phyloP scores from a whole-genome alignment of 2,329 filamentous ascomycete species.

The Raffaelea albimanens region DNA sequence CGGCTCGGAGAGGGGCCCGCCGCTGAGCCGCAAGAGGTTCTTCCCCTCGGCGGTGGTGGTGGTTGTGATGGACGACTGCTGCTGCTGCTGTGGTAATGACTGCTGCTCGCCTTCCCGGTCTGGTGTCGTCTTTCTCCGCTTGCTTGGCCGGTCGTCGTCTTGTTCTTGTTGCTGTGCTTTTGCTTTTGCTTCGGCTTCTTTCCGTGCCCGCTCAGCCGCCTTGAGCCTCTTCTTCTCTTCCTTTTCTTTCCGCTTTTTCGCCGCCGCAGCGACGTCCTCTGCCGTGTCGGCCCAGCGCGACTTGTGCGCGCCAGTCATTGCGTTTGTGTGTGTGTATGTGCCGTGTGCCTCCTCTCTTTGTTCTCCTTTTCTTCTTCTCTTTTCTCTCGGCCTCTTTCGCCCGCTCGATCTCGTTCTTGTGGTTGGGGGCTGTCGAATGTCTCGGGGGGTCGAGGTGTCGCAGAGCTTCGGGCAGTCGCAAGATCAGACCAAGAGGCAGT shows the following conservation, averaged over 20 bases:
- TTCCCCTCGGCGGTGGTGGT: conserved; percentile 28
- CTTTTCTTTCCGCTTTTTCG: conserved; percentile 68
- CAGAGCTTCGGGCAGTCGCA: too few relatives aligned
- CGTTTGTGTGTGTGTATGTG: not conserved
- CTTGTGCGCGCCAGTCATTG: conserved; percentile 51
- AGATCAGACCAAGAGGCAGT: too few relatives aligned
- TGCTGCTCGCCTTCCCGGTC: conserved; percentile 21
- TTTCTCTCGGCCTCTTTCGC: too few relatives aligned
- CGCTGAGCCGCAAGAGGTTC: conserved; percentile 59
- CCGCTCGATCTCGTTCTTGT: too few relatives aligned
- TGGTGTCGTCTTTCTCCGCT: conserved; percentile 50
- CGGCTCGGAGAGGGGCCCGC: conserved; percentile 51
- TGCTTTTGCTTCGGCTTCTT: conserved; percentile 25
- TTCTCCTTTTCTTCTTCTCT: not conserved
- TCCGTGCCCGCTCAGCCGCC: conserved; percentile 35
- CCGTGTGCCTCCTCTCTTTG: not conserved
- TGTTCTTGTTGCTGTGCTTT: conserved; percentile 15
- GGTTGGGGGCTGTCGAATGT: too few relatives aligned
- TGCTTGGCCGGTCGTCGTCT: conserved; percentile 41
- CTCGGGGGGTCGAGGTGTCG: too few relatives aligned
- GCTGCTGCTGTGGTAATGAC: conserved; percentile 15
- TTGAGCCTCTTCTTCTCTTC: conserved; percentile 82
- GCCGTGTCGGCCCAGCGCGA: conserved; percentile 86
- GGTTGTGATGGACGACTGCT: conserved; percentile 5
- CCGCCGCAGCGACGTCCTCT: conserved; percentile 67